A percentile compares a stretch with the other conserved stretches of the same genome.
phyloP scores from a whole-genome alignment of 164 flowering plant genomes.

The Vitis labrusca region DNA sequence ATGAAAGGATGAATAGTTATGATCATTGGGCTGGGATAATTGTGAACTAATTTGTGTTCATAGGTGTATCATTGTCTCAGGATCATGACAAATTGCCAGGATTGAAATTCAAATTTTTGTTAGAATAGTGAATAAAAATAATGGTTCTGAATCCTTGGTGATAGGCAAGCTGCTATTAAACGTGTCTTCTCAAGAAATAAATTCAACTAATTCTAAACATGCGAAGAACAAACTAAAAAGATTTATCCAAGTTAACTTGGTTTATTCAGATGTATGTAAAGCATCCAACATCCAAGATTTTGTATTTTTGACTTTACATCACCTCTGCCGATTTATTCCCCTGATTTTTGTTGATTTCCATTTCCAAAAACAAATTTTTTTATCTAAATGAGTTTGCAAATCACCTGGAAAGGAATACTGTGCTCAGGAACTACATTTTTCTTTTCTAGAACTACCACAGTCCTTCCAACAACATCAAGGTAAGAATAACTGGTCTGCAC shows the following conservation, averaged over 20 bases:
- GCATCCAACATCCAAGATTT: background rate
- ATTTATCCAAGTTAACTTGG: background rate
- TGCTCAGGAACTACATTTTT: constrained; percentile 87
- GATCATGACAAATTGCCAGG: background rate
- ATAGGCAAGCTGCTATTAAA: background rate
- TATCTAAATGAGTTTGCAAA: constrained; percentile 1
- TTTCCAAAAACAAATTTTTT: background rate
- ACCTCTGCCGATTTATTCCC: background rate
- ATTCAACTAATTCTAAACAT: background rate
- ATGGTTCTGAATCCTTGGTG: background rate
- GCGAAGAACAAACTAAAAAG: background rate
- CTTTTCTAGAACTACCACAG: constrained; percentile 89
- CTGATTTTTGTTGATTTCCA: background rate
- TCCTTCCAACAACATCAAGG: constrained; percentile 92
- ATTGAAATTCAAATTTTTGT: background rate
- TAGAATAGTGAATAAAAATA: background rate
- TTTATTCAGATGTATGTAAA: background rate
- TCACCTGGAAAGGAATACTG: constrained; percentile 81
- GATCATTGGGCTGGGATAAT: background rate
- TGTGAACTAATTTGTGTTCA: too few species aligned
- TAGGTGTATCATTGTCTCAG: too few species aligned
- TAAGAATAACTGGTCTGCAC: constrained; percentile 90
- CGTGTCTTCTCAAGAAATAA: too few species aligned
- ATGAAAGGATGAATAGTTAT: background rate
- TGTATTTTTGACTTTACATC: background rate